Base-by-base conservation (phyloP, 2,329 filamentous ascomycete species). In the Thyridium curvatum region DNA sequence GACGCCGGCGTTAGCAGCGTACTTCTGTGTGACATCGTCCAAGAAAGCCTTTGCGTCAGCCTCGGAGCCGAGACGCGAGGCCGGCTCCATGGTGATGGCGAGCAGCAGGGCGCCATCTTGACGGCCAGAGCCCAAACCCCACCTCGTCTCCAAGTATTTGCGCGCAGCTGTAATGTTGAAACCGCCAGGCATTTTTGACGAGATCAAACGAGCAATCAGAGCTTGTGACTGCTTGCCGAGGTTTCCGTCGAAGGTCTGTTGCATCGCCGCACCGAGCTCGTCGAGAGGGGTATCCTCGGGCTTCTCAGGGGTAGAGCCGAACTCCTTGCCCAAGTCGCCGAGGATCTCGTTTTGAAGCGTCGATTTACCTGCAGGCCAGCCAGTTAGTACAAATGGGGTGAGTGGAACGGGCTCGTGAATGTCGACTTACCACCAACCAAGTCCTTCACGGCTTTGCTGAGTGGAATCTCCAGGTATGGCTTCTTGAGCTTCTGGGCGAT, bases 401-500 rank as follows among this genome's bases (percentile, higher is more conserved):
- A n/a, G n/a, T n/a, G n/a, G n/a, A n/a, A n/a, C n/a, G n/a, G n/a
- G n/a, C n/a, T n/a, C n/a, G n/a, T n/a, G n/a, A n/a, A n/a, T n/a
- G 5, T 15, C 31, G n/a, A 70, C 86, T 67, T 69, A 94, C 91
- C 91, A 72, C 91, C 90, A 52, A 98, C 93, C 53, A 98, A 73
- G 65, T 98, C 93, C 64, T 98, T 98, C 69, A 98, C 96, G 37
- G 93, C 93, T 67, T 97, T 98, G 74, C 77, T 88, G 45, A 97
- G 69, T 39, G 93, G 93, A 47, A 98, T 82, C 49, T 98, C 93
- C 34, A 82, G 64, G 41, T 95, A 71, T 18, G 84, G 74, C 71
- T 98, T 98, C 80, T 98, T 98, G 56, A 98, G 76, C 69, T 98
- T 98, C 64, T 97, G 93, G 14, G 93, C 91, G 51, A 98, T 86